Base-by-base conservation (phyloP, 148 eudicot species). In the Chenopodium suecicum region DNA sequence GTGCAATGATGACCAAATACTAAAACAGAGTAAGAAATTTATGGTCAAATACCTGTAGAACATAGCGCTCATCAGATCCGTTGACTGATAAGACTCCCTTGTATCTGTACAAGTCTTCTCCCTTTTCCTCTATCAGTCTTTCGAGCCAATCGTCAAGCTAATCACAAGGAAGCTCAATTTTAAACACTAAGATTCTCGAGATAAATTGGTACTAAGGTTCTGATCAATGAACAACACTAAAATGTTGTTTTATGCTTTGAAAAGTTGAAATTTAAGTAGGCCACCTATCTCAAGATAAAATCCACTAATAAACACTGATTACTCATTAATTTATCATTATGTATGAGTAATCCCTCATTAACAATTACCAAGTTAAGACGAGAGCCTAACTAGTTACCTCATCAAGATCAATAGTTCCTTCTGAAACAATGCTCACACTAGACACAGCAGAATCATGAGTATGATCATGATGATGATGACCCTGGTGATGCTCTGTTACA, bases 61-160 rank as follows among this genome's bases (percentile, higher is more conserved):
- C 94, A 69, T 90, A 95, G 52, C 97, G 93, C 76, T 86, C 80
- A 74, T 92, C 90, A 74, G 95, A 92, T 65, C 85, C 92, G 7
- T 82, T 84, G 52, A 95, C 94, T 32, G 97, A 89, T 32, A 95
- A 79, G 69, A 95, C 90, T 62, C 98, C 98, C 82, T 95, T 95
- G 93, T 93, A 92, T 84, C 97, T 87, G 82, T 93, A 93, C 83
- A 93, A 76, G 78, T 95, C 97, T 44, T 95, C 98, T 52, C 98
- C 98, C 73, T 92, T 95, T 82, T 95, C 96, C 86, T 93, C 97
- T 0, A 92, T 83, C 73, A 92, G 75, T 79, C 94, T 90, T 85
- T 93, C 98, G 65, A 93, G 96, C 98, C 98, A 95, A 86, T 95
- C 98, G 80, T 95, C 98, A 83, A 95, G 88, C 98, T 95, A 62